These are phyloP conservation scores for Fraxinus latifolia DNA, from an alignment of 305 asterid species.

Conservation along the genomic window DNA sequence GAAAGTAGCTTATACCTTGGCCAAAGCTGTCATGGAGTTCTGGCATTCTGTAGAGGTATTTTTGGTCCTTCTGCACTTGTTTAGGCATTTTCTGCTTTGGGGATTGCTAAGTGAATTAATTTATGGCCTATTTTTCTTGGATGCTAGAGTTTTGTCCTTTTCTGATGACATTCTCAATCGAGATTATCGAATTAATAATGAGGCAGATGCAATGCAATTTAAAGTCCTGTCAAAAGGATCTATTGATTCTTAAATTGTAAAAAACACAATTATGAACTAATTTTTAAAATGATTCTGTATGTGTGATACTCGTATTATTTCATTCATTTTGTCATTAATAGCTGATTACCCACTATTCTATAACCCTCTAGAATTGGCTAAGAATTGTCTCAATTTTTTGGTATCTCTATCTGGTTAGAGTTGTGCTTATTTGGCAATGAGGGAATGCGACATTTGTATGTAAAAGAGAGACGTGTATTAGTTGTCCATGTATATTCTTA, in stretches of 20 bases:
- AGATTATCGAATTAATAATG: neutral
- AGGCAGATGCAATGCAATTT: neutral
- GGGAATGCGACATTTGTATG: neutral
- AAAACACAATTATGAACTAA: neutral
- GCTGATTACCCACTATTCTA: neutral
- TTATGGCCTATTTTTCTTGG: neutral
- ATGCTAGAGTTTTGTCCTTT: neutral
- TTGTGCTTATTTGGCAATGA: conserved; percentile 1
- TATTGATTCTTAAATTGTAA: neutral
- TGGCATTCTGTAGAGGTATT: conserved; percentile 77
- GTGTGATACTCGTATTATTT: neutral
- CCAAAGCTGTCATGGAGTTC: conserved; percentile 74
- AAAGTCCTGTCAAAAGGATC: neutral
- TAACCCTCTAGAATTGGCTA: neutral
- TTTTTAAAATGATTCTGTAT: neutral
- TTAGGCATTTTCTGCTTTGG: conserved; percentile 8
- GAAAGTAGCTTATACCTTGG: conserved; percentile 62
- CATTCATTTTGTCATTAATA: neutral
- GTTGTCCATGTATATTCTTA: neutral
- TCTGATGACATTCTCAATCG: neutral
- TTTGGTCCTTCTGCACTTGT: neutral
- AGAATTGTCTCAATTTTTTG: neutral
- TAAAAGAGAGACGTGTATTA: neutral
- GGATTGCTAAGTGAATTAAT: conserved; percentile 8
- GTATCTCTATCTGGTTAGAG: neutral